Evolutionary conservation across 768 basidiomycete species (phyloP), one percentile per base, ranked within the genome.

Genomic region (Xerocomus brunneocitrinus): DNA sequence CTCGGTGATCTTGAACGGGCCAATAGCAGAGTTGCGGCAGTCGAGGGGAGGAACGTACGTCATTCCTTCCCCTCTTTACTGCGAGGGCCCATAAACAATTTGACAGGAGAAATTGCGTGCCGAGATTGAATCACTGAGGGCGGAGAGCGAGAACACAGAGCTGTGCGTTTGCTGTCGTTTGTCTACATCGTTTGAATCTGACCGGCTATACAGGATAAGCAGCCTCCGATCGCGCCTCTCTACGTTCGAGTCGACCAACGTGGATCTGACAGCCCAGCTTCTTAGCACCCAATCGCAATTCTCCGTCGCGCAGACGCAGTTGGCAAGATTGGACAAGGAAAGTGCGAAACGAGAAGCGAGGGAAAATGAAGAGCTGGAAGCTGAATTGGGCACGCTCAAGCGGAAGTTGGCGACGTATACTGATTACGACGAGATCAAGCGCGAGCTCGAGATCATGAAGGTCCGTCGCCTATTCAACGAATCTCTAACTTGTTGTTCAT

Each of bases 361-460:
- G 40, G 66, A 60, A 28, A 57, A 28, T 13, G 32, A 39, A 13
- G 56, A 67, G 30, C 52, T 90, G 83, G 71, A 67, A 4, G 67
- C 67, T 3, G 94, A 97, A 70, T 74, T 87, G 5, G 86, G 87
- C 14, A 77, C 77, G 45, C 75, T 95, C 2, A 84, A 80, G 65
- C 71, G 74, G 32, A 84, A 84, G 58, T 72, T 98, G 35, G 83
- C 81, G 62, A 82, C 81, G 58, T 90, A 87, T 56, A 69, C 69
- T 14, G 93, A 99, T 69, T 98, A 99, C 62, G 95, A 98, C 63
- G 95, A 98, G 73, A 84, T 98, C 65, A 98, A 98, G 74, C 86
- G 97, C 27, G 97, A 99, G 68, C 78, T 99, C 28, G 94, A 94
- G 65, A 98, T 99, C 58, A 91, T 98, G 91, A 98, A 99, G 83